Percentiles rank a stretch among this genome's conserved stretches.
Evolutionary conservation across 179 eudicot genomes (phyloP).

Genomic region (Nepenthes alata): DNA sequence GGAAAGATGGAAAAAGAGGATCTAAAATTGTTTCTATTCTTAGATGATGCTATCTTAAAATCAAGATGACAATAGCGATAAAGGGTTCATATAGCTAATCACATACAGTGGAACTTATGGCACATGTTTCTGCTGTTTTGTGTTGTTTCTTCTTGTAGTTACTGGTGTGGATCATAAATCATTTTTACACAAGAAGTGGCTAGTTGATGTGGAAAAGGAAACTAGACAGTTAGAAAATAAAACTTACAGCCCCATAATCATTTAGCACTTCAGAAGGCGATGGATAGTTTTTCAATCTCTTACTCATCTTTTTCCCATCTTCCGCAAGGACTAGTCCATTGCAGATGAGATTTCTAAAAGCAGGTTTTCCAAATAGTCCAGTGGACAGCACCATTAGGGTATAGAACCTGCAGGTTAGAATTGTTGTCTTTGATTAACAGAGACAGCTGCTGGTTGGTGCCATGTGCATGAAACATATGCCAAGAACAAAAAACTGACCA

Average conservation of each 20-base stretch:
- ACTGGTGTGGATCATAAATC: not conserved
- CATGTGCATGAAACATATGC: not conserved
- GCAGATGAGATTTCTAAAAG: constrained; percentile 91
- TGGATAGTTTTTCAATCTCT: constrained; percentile 84
- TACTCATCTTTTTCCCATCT: constrained; percentile 99
- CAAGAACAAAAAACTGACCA: constrained; percentile 40
- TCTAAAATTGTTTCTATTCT: too few species aligned
- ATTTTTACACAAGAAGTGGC: not conserved
- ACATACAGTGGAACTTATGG: too few species aligned
- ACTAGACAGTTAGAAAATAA: not conserved
- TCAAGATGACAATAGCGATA: too few species aligned
- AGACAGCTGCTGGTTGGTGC: too few species aligned
- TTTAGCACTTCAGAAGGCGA: constrained; percentile 65
- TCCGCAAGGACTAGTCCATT: constrained; percentile 97
- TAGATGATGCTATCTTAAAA: too few species aligned
- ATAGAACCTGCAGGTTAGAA: constrained; percentile 49
- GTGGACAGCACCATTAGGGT: constrained; percentile 97
- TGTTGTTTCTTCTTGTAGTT: too few species aligned
- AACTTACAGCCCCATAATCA: constrained; percentile 94
- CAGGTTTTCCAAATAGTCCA: constrained; percentile 87
- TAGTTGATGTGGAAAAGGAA: not conserved
- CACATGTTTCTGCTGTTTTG: too few species aligned
- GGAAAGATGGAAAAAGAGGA: too few species aligned
- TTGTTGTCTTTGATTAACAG: not conserved
- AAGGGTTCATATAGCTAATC: too few species aligned